These are phyloP conservation scores for Carex myosuroides DNA, from an alignment of 176 grass and related monocot species.

Conservation along the genomic window DNA sequence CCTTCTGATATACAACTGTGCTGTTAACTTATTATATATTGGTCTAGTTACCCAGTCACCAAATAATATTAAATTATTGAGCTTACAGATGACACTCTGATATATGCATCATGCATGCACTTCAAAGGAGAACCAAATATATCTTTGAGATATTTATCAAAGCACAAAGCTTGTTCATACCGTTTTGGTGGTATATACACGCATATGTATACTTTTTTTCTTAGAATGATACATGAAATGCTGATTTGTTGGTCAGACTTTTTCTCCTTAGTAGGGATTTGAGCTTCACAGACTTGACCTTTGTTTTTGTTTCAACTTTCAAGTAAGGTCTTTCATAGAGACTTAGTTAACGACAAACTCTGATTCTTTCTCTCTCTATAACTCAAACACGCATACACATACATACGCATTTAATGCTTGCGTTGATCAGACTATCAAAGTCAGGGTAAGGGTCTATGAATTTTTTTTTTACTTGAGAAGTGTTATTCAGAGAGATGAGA, in stretches of 20 bases:
- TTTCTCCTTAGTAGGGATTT: neutral
- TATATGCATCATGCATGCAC: neutral
- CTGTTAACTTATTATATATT: neutral
- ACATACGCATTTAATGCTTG: conserved; percentile 13
- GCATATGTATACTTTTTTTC: no score
- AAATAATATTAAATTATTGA: conserved; percentile 1
- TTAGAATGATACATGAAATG: neutral
- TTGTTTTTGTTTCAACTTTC: neutral
- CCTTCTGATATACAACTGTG: neutral
- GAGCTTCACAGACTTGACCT: neutral
- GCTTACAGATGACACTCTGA: neutral
- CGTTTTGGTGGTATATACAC: conserved; percentile 8
- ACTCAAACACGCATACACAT: neutral
- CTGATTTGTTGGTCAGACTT: neutral
- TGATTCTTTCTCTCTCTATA: neutral
- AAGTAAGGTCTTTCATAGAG: neutral
- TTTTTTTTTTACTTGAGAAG: neutral
- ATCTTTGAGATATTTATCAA: conserved; percentile 5
- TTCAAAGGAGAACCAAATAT: conserved; percentile 5
- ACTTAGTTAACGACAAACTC: neutral
- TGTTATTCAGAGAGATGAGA: conserved; percentile 7
- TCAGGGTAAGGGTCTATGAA: neutral
- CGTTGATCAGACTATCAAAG: neutral
- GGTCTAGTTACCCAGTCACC: neutral
- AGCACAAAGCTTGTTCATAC: conserved; percentile 19